Base-by-base conservation (phyloP, 495 filamentous ascomycete species). In the Aspergillus coremiiformis region DNA sequence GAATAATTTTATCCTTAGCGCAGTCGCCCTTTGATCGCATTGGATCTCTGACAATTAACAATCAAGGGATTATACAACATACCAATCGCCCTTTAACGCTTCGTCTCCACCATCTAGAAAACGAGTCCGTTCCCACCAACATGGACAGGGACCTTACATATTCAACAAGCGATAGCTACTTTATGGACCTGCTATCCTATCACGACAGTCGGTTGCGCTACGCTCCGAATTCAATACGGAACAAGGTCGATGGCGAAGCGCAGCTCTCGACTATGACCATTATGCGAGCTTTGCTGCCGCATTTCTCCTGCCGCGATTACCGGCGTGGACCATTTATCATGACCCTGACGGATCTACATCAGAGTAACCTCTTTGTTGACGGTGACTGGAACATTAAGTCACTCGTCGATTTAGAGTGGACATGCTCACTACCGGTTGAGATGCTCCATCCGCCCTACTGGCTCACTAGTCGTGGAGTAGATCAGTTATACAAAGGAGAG, bases 311-410 rank as follows among this genome's bases (percentile, higher is more conserved):
- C 12, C 51, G 45, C 11, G 53, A 65, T 14, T 51, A 17, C 22
- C 61, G 61, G 6, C 8, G 56, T 19, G 60, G 62, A 3, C 66
- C 62, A 17, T 69, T 63, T 43, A 10, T 63, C 1, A 44, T 58
- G 11, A 52, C 14, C 0, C 56, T 66, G 12, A 64, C 61, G 2
- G 62, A 67, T 45, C 55, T 67, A 1, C 54, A 67, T 49, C 49
- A 15, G 19, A 65, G 61, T 37, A 74, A 71, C 30, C 64, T 72
- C 19, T 63, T 71, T 23, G 66, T 72, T 44, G 68, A 74, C 46
- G 32, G 53, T 0, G 15, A 64, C 1, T 61, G 60, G 60, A 30
- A 61, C 51, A 56, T 64, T 20, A 58, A 35, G 33, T 52, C 0
- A 22, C 21, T 66, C 3, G 51, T 66, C 29, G 58, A 66, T 39